phyloP scores from a whole-genome alignment of 331 rosid genomes.

The Rhamnella rubrinervis region DNA sequence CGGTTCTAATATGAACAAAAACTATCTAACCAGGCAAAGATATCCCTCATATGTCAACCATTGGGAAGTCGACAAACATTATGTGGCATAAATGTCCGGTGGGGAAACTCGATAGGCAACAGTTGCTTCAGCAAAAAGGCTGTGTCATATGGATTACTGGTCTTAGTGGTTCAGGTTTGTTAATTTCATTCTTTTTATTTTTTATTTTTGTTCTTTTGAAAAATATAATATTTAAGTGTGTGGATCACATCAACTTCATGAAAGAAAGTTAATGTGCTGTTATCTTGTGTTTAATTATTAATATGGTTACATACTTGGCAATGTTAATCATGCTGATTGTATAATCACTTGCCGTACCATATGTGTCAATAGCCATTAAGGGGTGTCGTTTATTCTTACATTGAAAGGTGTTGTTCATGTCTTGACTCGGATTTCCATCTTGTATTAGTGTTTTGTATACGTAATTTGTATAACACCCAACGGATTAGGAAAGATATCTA shows the following conservation, averaged over 20 bases:
- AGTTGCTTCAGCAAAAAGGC: conserved; percentile 81
- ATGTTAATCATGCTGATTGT: conserved; percentile 3
- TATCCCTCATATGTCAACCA: conserved; percentile 47
- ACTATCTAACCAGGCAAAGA: conserved; percentile 47
- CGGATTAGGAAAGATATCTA: too few relatives aligned
- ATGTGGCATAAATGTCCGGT: conserved; percentile 81
- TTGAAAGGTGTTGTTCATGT: conserved; percentile 20
- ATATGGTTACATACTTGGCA: conserved; percentile 2
- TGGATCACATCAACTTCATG: not conserved
- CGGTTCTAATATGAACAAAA: conserved; percentile 35
- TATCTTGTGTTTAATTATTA: not conserved
- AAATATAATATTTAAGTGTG: too few relatives aligned
- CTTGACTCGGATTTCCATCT: conserved; percentile 22
- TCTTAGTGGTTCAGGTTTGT: conserved; percentile 98
- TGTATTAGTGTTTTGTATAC: not conserved
- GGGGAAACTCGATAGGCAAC: conserved; percentile 71
- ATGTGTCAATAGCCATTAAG: conserved; percentile 8
- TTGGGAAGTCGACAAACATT: conserved; percentile 73
- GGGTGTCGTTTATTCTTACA: conserved; percentile 1
- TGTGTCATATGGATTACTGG: conserved; percentile 98
- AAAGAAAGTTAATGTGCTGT: not conserved
- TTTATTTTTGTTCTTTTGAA: not conserved
- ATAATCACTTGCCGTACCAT: conserved; percentile 5
- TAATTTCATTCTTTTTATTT: not conserved
- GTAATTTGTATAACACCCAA: too few relatives aligned